phyloP scores from a whole-genome alignment of 495 filamentous ascomycete genomes.

The Tuber indicum region DNA sequence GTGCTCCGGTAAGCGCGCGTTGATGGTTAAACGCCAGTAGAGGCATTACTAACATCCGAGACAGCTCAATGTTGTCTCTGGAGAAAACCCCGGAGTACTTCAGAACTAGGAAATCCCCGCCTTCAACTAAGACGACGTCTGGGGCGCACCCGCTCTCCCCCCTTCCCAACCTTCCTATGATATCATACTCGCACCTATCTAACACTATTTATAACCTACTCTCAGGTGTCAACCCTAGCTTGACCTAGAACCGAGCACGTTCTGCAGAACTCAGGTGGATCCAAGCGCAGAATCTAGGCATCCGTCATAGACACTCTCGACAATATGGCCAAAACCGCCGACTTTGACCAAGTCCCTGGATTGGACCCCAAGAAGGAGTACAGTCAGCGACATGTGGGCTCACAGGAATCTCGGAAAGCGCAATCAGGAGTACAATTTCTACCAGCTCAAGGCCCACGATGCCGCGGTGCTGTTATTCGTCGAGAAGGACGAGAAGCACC shows the following conservation, averaged over 20 bases:
- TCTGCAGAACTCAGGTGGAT: conserved; percentile 55
- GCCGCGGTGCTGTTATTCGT: conserved; percentile 28
- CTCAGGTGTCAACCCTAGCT: conserved; percentile 48
- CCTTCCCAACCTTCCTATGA: background rate
- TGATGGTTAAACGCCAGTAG: background rate
- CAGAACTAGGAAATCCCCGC: conserved; percentile 55
- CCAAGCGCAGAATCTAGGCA: conserved; percentile 23
- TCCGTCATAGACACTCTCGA: conserved; percentile 33
- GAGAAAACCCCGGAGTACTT: conserved; percentile 47
- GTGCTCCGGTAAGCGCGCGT: conserved; percentile 44
- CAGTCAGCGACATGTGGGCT: conserved; percentile 31
- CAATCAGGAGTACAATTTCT: conserved; percentile 22
- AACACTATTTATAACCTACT: background rate
- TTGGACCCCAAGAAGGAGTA: conserved; percentile 19
- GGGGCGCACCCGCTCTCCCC: conserved; percentile 49
- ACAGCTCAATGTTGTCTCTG: conserved; percentile 47
- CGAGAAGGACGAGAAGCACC: conserved; percentile 33
- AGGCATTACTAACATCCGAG: background rate
- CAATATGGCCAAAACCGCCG: conserved; percentile 21
- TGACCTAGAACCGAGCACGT: conserved; percentile 54
- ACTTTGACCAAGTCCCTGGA: conserved; percentile 24
- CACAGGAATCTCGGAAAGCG: conserved; percentile 27
- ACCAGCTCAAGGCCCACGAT: conserved; percentile 33
- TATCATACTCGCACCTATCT: background rate
- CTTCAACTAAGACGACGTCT: conserved; percentile 52